Evolutionary conservation across 768 basidiomycete genomes (phyloP).

Genomic region (Suillus fuscotomentosus): DNA sequence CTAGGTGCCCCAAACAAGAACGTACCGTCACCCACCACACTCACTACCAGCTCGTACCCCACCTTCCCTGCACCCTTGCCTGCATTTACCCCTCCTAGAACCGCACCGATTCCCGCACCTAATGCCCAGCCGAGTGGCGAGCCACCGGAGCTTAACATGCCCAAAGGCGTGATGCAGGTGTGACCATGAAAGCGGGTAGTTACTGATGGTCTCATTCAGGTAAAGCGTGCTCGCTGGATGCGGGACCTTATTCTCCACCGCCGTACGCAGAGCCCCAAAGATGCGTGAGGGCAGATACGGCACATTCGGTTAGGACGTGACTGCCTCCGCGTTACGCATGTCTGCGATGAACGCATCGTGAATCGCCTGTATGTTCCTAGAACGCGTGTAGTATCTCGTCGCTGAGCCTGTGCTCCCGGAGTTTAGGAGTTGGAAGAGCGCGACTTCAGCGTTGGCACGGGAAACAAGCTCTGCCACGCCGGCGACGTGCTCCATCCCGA

Average conservation of each 20-base stretch:
- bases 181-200: slow-evolving; percentile 51
- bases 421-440: slow-evolving; percentile 46
- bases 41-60: slow-evolving; percentile 52
- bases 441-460: slow-evolving; percentile 52
- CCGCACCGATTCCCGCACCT: slow-evolving; percentile 61
- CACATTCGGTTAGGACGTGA: slow-evolving; percentile 11
- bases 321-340: slow-evolving; percentile 34
- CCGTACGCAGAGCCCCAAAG: slow-evolving; percentile 44
- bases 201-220: slow-evolving; percentile 65
- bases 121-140: slow-evolving; percentile 69
- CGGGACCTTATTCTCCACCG: slow-evolving; percentile 25
- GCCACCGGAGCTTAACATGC: slow-evolving; percentile 56
- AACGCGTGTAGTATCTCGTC: slow-evolving; percentile 12
- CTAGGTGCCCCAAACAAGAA: slow-evolving; percentile 67
- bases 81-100: slow-evolving; percentile 39
- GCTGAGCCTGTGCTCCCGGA: slow-evolving; percentile 18
- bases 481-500: slow-evolving; percentile 47
- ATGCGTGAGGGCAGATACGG: slow-evolving; percentile 46
- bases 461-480: slow-evolving; percentile 57
- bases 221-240: slow-evolving; percentile 34
- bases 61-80: slow-evolving; percentile 19
- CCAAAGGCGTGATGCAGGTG: slow-evolving; percentile 53
- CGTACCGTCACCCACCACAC: slow-evolving; percentile 69
- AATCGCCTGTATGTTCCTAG: slow-evolving; percentile 17
- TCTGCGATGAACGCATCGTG: slow-evolving; percentile 26